phyloP scores from a whole-genome alignment of 495 filamentous ascomycete genomes.

The Beverwykella pulmonaria region DNA sequence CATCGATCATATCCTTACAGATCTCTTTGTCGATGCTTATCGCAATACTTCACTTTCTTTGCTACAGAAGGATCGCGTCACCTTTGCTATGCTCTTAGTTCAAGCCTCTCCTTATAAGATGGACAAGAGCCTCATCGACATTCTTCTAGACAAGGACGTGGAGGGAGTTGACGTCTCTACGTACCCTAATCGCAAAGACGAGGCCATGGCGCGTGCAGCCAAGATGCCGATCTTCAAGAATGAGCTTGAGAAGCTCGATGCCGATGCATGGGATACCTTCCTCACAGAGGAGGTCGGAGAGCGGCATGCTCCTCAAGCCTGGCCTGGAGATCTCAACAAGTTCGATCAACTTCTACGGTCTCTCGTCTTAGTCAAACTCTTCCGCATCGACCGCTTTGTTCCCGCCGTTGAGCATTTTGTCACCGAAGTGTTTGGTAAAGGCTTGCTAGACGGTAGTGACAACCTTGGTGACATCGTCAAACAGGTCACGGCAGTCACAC shows the following conservation, averaged over 20 bases:
- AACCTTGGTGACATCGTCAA: constrained; percentile 83
- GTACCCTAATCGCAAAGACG: constrained; percentile 61
- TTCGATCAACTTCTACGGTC: constrained; percentile 80
- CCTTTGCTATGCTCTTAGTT: constrained; percentile 92
- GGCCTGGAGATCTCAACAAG: constrained; percentile 64
- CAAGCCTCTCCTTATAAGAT: constrained; percentile 92
- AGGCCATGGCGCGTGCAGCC: constrained; percentile 67
- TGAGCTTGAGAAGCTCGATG: constrained; percentile 61
- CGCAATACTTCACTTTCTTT: constrained; percentile 90
- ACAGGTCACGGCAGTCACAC: constrained; percentile 80
- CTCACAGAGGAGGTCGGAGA: constrained; percentile 85
- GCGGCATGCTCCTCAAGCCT: constrained; percentile 76
- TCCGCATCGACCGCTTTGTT: constrained; percentile 93
- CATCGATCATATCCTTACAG: constrained; percentile 81
- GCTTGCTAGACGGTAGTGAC: constrained; percentile 75
- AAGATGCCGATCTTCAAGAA: constrained; percentile 75
- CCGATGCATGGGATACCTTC: constrained; percentile 76
- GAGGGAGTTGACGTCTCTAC: constrained; percentile 79
- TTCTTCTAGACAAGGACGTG: constrained; percentile 76
- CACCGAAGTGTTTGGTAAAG: constrained; percentile 82
- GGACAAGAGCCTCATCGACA: constrained; percentile 85
- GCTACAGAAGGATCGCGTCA: constrained; percentile 90
- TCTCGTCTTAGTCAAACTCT: constrained; percentile 86
- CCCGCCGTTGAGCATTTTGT: constrained; percentile 89
- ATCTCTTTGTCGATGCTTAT: constrained; percentile 89